These are phyloP conservation scores for Fraxinus dipetala DNA, from an alignment of 305 asterid genomes.

Conservation along the genomic window DNA sequence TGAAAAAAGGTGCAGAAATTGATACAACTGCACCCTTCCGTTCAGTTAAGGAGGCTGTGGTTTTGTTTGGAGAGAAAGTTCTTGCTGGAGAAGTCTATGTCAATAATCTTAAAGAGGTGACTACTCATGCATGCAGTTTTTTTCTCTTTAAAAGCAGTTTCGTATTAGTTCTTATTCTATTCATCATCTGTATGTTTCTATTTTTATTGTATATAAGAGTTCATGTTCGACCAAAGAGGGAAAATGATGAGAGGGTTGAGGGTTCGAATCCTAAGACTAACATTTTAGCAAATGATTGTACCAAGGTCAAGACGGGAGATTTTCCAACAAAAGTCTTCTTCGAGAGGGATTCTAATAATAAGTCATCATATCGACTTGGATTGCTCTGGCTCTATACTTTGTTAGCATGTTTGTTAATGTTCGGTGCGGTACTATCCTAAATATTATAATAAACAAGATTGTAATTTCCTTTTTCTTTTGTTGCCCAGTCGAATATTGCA, in stretches of 20 bases:
- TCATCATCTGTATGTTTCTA: not conserved
- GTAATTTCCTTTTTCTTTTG: not conserved
- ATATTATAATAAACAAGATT: not conserved
- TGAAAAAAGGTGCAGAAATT: conserved; percentile 46
- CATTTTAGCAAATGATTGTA: too few relatives aligned
- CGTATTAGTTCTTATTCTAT: not conserved
- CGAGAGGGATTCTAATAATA: too few relatives aligned
- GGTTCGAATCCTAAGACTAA: too few relatives aligned
- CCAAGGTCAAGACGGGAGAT: too few relatives aligned
- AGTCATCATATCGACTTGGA: too few relatives aligned
- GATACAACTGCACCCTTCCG: conserved; percentile 87
- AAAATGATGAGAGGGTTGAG: too few relatives aligned
- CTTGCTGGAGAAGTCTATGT: conserved; percentile 65
- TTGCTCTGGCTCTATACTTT: too few relatives aligned
- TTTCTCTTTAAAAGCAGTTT: not conserved
- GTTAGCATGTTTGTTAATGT: too few relatives aligned
- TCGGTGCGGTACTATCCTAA: not conserved
- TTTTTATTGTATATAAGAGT: too few relatives aligned
- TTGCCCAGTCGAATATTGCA: not conserved
- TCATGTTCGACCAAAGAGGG: too few relatives aligned
- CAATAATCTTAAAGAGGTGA: conserved; percentile 58
- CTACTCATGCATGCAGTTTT: not conserved
- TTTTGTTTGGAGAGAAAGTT: conserved; percentile 74
- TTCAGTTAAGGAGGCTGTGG: conserved; percentile 83
- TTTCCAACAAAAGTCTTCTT: too few relatives aligned